Base-by-base conservation (phyloP, 2,329 filamentous ascomycete genomes). In the Cladosporium colombiae region DNA sequence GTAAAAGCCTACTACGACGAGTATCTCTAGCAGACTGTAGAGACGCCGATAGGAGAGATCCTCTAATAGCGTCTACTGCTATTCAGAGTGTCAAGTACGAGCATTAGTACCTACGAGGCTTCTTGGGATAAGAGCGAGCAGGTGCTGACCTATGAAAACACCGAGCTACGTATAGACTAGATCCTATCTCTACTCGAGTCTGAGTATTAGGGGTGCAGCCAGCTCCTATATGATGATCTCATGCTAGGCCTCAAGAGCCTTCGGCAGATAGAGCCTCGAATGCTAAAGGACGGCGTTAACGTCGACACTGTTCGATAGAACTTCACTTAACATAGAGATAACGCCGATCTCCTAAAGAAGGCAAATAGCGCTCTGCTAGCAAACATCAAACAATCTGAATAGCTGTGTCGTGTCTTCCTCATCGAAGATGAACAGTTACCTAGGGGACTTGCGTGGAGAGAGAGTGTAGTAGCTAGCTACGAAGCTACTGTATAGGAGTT, bases 21-120 rank as follows among this genome's bases (percentile, higher is more conserved):
- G n/a, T 64, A 60, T 31, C 53, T 66, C 5, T 55, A 63, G 23
- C 64, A 66, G 44, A 66, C 64, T 7, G 60, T 66, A 21, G 66
- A 68, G n/a, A 62, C 66, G 27, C 64, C 66, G 35, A 66, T 68
- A 46, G 64, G 62, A 27, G 62, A 67, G 58, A 65, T 67, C 23
- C 63, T 67, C 27, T 31, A 63, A 16, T 67, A 58, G 66, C 66
- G 63, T 49, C 57, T 67, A 10, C 31, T 67, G 8, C 52, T 67
- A 8, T 67, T 67, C 37, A 50, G 46, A n/a, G 52, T 67, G 10
- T 62, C 62, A 10, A 52, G 66, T 44, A 65, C 35, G 66, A 67
- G 40, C 31, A n/a, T n/a, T 5, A 27, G 27, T 27, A 27, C 27
- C 5, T 5, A 27, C 5, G 5, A 27, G 27, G 27, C 27, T 3